Percentiles rank a stretch among this genome's conserved stretches.
Conservation (phyloP, 78 protist species). For the Dictyostelium brefeldianum region DNA sequence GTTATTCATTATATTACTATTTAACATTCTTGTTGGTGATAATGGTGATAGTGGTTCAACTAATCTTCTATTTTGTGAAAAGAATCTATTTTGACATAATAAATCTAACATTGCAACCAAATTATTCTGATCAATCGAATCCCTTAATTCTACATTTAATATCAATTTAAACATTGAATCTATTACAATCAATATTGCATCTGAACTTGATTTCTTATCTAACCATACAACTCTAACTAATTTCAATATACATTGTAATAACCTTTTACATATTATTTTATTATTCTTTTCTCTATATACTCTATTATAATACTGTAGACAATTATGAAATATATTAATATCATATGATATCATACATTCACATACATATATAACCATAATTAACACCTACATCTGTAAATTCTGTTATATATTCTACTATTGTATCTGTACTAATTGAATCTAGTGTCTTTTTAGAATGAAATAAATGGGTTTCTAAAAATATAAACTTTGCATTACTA, state of each 20-base stretch:
- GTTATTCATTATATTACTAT: background rate
- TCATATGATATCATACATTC: no score
- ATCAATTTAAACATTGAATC: conserved; percentile 3
- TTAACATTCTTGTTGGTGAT: conserved; percentile 10
- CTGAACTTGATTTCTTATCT: background rate
- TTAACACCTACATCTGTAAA: background rate
- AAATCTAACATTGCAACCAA: conserved; percentile 2
- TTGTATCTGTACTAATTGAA: background rate
- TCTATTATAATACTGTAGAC: background rate
- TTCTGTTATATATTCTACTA: background rate
- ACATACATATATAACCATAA: background rate
- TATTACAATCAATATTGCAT: background rate
- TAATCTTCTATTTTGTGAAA: background rate
- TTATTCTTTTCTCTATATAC: conserved; percentile 8
- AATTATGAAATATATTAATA: background rate
- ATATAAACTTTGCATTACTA: background rate
- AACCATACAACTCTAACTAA: conserved; percentile 7
- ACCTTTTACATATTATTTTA: background rate
- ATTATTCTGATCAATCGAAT: background rate
- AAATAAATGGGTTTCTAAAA: conserved; percentile 18
- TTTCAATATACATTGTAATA: conserved; percentile 9
- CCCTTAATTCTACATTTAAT: background rate
- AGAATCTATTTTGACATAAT: conserved; percentile 15
- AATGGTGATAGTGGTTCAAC: conserved; percentile 13
- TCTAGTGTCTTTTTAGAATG: conserved; percentile 2